These are phyloP conservation scores for Cyclostephanos tholiformis DNA, from an alignment of 108 stramenopile species.

Conservation along the genomic window DNA sequence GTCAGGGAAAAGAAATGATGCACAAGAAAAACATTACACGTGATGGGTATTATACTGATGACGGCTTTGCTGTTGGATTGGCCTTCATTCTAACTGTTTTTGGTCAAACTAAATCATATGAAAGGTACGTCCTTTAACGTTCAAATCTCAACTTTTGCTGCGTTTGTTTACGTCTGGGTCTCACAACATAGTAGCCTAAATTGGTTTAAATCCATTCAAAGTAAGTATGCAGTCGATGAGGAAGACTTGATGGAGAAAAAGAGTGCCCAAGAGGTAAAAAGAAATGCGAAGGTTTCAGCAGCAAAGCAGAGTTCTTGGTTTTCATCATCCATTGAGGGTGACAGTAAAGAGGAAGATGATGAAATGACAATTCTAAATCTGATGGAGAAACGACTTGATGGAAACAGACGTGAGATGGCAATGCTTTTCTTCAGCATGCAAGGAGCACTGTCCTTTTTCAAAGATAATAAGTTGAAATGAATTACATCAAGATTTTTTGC, in stretches of 20 bases:
- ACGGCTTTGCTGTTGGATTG: conserved; percentile 75
- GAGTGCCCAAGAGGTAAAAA: conserved; percentile 39
- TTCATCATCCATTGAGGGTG: conserved; percentile 36
- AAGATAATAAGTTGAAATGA: conserved; percentile 3
- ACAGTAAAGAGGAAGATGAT: conserved; percentile 43
- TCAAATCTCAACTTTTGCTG: background rate
- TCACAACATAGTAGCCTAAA: conserved; percentile 41
- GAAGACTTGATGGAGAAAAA: conserved; percentile 44
- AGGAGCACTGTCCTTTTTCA: conserved; percentile 55
- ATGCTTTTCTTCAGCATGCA: conserved; percentile 57
- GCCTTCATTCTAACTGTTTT: conserved; percentile 59
- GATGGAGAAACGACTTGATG: conserved; percentile 55
- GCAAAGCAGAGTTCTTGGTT: conserved; percentile 42
- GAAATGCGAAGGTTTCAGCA: conserved; percentile 48
- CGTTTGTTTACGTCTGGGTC: background rate
- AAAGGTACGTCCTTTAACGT: conserved; percentile 23
- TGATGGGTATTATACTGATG: conserved; percentile 75
- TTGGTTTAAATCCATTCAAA: conserved; percentile 62
- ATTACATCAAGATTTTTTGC: too few species aligned
- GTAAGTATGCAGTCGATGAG: conserved; percentile 53
- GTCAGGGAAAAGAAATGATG: conserved; percentile 66
- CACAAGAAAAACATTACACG: conserved; percentile 53
- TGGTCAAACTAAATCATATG: conserved; percentile 46
- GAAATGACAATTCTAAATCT: conserved; percentile 45
- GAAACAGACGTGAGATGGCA: conserved; percentile 57